Base-by-base conservation (phyloP, 1,139 yeast genomes). In the Yamadazyma conglobata region DNA sequence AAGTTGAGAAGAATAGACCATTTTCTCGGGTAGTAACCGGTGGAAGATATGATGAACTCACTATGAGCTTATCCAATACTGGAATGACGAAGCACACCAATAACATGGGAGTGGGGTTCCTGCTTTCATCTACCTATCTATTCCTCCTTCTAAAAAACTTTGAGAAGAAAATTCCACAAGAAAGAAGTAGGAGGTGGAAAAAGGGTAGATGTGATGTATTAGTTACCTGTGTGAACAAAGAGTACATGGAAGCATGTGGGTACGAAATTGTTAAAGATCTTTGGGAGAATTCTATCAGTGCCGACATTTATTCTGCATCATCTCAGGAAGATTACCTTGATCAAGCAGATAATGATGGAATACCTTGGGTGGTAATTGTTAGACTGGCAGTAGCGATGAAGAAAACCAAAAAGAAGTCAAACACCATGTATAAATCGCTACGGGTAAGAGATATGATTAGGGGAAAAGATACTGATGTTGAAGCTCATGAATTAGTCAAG, bases 21-120 rank as follows among this genome's bases (percentile, higher is more conserved):
- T 55, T 45, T 28, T 52, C 71, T 0, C 54, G 89, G 24, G 59
- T 86, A 24, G 93, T 93, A 9, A 91, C 94, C 1, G 98, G 98
- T 27, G 98, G 98, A 2, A 64, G 98, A 30, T 91, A 87, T 48
- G 97, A 91, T 48, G 70, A 79, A 11, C 70, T 86, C 38, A 73
- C 87, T 0, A 74, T 54, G 27, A 53, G 52, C 12, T 58, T 56
- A 21, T 45, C 63, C 10, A 37, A 36, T 21, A 40, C 34, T 10
- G 41, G 40, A 3, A 10, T 39, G 3, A 13, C 34, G 2, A 55
- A 54, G 22, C 35, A 47, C 5, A 47, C 43, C 5, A 58, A 62
- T 3, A 64, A 64, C 0, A 73, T 73, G 43, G 94, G 87, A 0
- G 96, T 88, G 19, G 97, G 97, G 0, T 83, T 91, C 48, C 80